Percentiles rank a stretch among this genome's conserved stretches.
Conservation (phyloP, 768 basidiomycete species). For the Lactarius hengduanensis region DNA sequence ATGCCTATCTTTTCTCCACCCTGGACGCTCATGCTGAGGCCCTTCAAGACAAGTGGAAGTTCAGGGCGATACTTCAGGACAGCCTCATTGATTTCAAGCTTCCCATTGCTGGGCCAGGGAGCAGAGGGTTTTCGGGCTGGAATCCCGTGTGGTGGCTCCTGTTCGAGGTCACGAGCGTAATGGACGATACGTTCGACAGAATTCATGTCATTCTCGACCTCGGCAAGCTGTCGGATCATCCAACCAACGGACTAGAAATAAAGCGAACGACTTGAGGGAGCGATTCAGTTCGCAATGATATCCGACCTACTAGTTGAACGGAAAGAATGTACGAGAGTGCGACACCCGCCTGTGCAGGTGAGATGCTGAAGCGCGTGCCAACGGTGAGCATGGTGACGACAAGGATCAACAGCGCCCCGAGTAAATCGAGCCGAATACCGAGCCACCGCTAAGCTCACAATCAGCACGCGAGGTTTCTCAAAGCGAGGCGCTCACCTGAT, state of each 20-base stretch:
- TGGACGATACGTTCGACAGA: slow-evolving; percentile 80
- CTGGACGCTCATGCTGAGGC: slow-evolving; percentile 63
- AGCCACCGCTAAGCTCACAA: slow-evolving; percentile 80
- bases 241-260: slow-evolving; percentile 57
- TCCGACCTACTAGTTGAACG: slow-evolving; percentile 60
- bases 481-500: too few species aligned
- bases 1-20: slow-evolving; percentile 91
- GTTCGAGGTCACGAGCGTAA: slow-evolving; percentile 77
- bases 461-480: too few species aligned
- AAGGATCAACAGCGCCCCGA: slow-evolving; percentile 74
- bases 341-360: slow-evolving; percentile 75
- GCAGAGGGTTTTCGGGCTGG: slow-evolving; percentile 56
- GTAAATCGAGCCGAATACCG: slow-evolving; percentile 81
- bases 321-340: slow-evolving; percentile 77
- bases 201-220: slow-evolving; percentile 94
- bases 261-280: not conserved
- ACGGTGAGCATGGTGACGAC: slow-evolving; percentile 79
- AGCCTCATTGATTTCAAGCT: slow-evolving; percentile 71
- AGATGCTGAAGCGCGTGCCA: slow-evolving; percentile 69
- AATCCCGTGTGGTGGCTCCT: slow-evolving; percentile 72
- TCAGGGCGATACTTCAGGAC: slow-evolving; percentile 83
- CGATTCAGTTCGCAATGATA: not conserved
- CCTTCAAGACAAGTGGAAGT: slow-evolving; percentile 85
- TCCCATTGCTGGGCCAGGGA: slow-evolving; percentile 74
- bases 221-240: slow-evolving; percentile 75